Evolutionary conservation across 192 early-diverging fungal species (phyloP).

Genomic region (Linnemannia hyalina): DNA sequence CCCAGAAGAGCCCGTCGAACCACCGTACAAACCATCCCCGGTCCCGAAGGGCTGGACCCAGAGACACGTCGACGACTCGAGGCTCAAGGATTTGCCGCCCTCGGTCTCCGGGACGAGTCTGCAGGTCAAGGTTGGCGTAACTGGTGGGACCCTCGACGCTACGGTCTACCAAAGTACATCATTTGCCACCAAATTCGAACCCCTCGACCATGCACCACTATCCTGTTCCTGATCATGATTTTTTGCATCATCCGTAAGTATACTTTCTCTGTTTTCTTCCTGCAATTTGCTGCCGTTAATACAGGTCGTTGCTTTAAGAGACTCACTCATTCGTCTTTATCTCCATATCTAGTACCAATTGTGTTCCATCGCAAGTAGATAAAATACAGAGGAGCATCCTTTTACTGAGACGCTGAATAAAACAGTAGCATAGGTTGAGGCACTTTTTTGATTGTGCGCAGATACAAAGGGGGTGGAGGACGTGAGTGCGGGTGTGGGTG

Average conservation of each 20-base stretch:
- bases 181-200: slow-evolving; percentile 20
- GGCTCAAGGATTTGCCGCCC: slow-evolving; percentile 21
- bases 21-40: slow-evolving; percentile 36
- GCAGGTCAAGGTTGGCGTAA: slow-evolving; percentile 2
- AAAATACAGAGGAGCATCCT: background rate
- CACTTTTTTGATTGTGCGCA: background rate
- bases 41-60: slow-evolving; percentile 36
- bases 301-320: background rate
- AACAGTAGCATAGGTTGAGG: background rate
- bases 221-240: slow-evolving; percentile 19
- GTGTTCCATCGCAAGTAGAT: slow-evolving; percentile 1
- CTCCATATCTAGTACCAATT: slow-evolving; percentile 5
- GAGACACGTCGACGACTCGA: slow-evolving; percentile 33
- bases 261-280: background rate
- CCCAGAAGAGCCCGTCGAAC: slow-evolving; percentile 1
- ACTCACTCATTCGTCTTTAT: background rate
- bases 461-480: background rate
- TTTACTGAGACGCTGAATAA: background rate
- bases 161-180: slow-evolving; percentile 37
- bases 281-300: background rate
- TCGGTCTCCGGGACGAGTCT: slow-evolving; percentile 15
- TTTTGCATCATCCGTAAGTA: slow-evolving; percentile 31
- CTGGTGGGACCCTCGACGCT: slow-evolving; percentile 43
- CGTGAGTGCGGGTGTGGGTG: background rate
- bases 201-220: slow-evolving; percentile 25